phyloP scores from a whole-genome alignment of 169 alveolate genomes.

The Plasmodium knowlesi region DNA sequence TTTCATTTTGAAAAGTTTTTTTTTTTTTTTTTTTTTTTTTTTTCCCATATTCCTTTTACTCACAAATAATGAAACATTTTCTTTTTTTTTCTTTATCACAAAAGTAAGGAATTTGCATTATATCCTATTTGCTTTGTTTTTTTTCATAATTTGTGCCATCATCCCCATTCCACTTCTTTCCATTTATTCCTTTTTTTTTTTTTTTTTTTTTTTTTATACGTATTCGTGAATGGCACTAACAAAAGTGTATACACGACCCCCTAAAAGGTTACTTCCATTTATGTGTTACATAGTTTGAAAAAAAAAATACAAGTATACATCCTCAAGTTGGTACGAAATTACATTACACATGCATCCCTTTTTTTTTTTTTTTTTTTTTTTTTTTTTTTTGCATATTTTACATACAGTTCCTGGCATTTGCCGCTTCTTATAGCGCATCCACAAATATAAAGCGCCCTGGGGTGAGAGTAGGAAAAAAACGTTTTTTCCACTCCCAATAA shows the following conservation, averaged over 20 bases:
- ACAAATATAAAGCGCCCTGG: not conserved
- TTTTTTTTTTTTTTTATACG: not conserved
- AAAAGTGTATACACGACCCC: not conserved
- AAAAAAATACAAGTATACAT: not conserved
- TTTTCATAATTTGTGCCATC: not conserved
- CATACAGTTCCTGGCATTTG: not conserved
- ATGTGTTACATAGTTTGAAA: not conserved
- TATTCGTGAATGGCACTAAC: constrained; percentile 2
- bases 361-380: not conserved
- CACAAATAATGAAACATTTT: not conserved
- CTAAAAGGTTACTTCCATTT: not conserved
- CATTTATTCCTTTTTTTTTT: not conserved
- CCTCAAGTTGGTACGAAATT: not conserved
- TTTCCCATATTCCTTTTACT: constrained; percentile 5
- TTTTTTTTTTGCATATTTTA: not conserved
- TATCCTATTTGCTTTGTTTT: not conserved
- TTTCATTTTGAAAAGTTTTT: constrained; percentile 1
- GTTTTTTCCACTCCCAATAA: not conserved
- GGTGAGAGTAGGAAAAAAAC: not conserved
- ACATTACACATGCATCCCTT: not conserved
- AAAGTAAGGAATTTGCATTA: not conserved
- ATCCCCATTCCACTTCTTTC: not conserved
- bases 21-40: not conserved
- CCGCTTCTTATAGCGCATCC: not conserved
- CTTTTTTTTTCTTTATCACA: not conserved